Conservation (phyloP, 805 yeast species). For the Sugiyamaella lignohabitans region DNA sequence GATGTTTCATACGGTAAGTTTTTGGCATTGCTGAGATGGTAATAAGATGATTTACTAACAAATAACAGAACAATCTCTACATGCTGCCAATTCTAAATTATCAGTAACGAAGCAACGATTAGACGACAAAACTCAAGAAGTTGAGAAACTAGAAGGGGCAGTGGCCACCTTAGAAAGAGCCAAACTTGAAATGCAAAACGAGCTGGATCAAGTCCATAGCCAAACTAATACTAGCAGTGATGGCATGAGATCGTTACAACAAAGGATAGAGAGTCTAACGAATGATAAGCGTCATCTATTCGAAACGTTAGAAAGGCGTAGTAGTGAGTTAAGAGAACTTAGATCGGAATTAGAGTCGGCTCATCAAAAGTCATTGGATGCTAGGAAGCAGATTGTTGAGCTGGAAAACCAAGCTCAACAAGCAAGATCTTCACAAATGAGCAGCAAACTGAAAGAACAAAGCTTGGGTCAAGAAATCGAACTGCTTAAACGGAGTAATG, state of each 20-base stretch:
- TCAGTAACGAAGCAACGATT: conserved; percentile 5
- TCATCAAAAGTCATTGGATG: conserved; percentile 31
- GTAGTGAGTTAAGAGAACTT: conserved; percentile 26
- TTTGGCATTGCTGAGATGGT: too few relatives aligned
- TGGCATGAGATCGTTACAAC: conserved; percentile 13
- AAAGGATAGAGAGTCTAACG: conserved; percentile 17
- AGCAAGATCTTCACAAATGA: conserved; percentile 27
- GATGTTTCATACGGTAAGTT: conserved; percentile 23
- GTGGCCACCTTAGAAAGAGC: conserved; percentile 34
- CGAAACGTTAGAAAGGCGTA: conserved; percentile 28
- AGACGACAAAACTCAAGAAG: background rate
- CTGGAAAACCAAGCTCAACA: conserved; percentile 35
- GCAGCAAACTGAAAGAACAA: conserved; percentile 33
- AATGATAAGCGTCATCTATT: conserved; percentile 26
- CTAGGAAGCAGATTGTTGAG: conserved; percentile 39
- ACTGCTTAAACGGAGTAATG: conserved; percentile 36
- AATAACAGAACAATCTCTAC: conserved; percentile 14
- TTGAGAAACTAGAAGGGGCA: conserved; percentile 34
- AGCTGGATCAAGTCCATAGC: conserved; percentile 24
- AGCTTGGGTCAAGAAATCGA: conserved; percentile 39
- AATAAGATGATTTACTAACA: background rate
- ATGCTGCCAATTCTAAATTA: conserved; percentile 9
- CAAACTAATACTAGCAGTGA: conserved; percentile 8
- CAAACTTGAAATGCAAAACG: conserved; percentile 36
- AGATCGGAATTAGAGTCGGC: conserved; percentile 37